These are phyloP conservation scores for Suillus ampliporus DNA, from an alignment of 768 basidiomycete species.

Conservation along the genomic window DNA sequence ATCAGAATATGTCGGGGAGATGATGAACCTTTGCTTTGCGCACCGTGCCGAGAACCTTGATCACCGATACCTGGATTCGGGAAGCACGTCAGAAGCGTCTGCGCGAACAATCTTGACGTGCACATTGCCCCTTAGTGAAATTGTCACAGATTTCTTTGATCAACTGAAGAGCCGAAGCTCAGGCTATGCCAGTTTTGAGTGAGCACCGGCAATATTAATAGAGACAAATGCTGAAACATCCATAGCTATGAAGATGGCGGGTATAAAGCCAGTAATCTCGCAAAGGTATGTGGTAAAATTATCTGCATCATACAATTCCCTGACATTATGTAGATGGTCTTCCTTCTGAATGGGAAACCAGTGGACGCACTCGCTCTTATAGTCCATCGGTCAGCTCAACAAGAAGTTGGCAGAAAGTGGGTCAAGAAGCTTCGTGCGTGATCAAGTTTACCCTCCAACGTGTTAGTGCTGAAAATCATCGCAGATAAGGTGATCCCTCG, in stretches of 20 bases:
- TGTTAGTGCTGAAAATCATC: not conserved
- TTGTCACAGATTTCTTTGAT: slow-evolving; percentile 95
- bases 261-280: slow-evolving; percentile 79
- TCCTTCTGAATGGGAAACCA: slow-evolving; percentile 86
- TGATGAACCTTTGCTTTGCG: slow-evolving; percentile 92
- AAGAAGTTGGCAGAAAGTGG: slow-evolving; percentile 80
- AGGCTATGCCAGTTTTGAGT: slow-evolving; percentile 94
- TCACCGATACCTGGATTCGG: slow-evolving; percentile 81
- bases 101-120: slow-evolving; percentile 83
- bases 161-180: slow-evolving; percentile 92
- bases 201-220: slow-evolving; percentile 34
- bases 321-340: slow-evolving; percentile 68
- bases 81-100: slow-evolving; percentile 27
- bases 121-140: slow-evolving; percentile 86
- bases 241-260: slow-evolving; percentile 93
- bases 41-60: slow-evolving; percentile 86
- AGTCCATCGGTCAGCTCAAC: slow-evolving; percentile 82
- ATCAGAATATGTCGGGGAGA: slow-evolving; percentile 89
- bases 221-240: slow-evolving; percentile 6
- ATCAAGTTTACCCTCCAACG: slow-evolving; percentile 4
- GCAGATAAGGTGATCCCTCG: slow-evolving; percentile 90
- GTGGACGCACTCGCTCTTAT: slow-evolving; percentile 95
- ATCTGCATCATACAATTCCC: not conserved
- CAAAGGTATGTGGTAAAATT: slow-evolving; percentile 63
- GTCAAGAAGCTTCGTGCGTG: slow-evolving; percentile 88